A percentile compares a stretch with the other conserved stretches of the same genome.
phyloP scores from a whole-genome alignment of 805 yeast genomes.

The Yarrowia phangngaensis region DNA sequence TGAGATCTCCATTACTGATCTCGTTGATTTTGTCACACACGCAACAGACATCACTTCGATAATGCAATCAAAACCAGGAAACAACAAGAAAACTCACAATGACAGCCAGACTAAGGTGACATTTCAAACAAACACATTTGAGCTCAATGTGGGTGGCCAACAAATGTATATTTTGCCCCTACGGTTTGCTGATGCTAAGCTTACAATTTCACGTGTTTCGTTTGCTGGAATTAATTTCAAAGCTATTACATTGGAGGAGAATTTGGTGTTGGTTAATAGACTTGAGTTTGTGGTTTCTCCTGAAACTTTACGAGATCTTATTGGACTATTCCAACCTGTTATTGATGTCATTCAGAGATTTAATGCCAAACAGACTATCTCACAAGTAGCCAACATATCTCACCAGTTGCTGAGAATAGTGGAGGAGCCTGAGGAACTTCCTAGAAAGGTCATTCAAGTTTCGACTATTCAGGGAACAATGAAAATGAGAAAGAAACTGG shows the following conservation, averaged over 20 bases:
- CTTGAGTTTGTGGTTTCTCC: slow-evolving; percentile 1
- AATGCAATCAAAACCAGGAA: not conserved
- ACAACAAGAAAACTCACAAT: not conserved
- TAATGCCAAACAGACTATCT: not conserved
- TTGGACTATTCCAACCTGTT: not conserved
- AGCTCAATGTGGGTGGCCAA: not conserved
- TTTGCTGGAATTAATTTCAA: not conserved
- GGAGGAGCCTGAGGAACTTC: not conserved
- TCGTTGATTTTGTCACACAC: not conserved
- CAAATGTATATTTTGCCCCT: slow-evolving; percentile 4
- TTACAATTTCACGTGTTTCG: slow-evolving; percentile 6
- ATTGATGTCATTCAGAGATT: not conserved
- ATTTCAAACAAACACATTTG: slow-evolving; percentile 4
- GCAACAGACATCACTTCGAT: not conserved
- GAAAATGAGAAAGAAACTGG: not conserved
- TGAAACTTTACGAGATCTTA: not conserved
- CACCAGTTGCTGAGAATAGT: slow-evolving; percentile 6
- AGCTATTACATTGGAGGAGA: not conserved
- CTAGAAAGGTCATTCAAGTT: not conserved
- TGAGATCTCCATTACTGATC: not conserved
- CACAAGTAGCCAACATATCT: not conserved
- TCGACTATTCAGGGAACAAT: not conserved
- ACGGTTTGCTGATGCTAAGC: not conserved
- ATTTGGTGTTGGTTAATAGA: not conserved
- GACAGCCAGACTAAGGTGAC: not conserved